Percentiles rank a stretch among this genome's conserved stretches.
Evolutionary conservation across 2,329 filamentous ascomycete genomes (phyloP).

Genomic region (Spiromastix sp.): DNA sequence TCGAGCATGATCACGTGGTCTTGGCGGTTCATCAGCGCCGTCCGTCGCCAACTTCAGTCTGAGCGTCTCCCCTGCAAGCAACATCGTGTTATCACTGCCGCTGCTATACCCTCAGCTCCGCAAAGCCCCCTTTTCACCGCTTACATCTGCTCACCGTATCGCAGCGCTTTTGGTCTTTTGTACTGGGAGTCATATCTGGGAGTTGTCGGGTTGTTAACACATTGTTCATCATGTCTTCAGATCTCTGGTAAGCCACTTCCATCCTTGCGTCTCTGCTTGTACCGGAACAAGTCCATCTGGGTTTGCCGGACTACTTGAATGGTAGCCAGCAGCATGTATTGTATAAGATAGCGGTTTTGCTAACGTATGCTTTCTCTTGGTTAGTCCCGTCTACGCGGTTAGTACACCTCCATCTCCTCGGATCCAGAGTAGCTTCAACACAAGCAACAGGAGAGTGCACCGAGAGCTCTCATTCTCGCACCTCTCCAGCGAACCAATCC

Average conservation of each 20-base stretch:
- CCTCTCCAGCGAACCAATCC: background rate
- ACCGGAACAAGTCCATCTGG: background rate
- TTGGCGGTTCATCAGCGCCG: too few species aligned
- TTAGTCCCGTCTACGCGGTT: slow-evolving; percentile 96
- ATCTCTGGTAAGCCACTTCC: slow-evolving; percentile 78
- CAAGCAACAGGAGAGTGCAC: background rate
- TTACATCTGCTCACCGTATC: too few species aligned
- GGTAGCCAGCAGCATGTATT: slow-evolving; percentile 18
- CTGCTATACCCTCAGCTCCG: too few species aligned
- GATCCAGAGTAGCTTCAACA: too few species aligned
- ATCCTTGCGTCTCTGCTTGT: slow-evolving; percentile 18
- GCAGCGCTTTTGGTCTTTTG: too few species aligned
- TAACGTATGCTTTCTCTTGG: slow-evolving; percentile 17
- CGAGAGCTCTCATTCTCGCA: background rate
- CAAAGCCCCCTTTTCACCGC: too few species aligned
- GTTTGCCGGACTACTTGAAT: background rate
- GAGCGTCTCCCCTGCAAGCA: too few species aligned
- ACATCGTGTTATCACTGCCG: too few species aligned
- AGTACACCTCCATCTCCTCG: slow-evolving; percentile 46
- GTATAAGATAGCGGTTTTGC: background rate
- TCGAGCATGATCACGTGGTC: too few species aligned
- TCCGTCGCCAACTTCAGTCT: too few species aligned
- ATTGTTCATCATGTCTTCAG: slow-evolving; percentile 69
- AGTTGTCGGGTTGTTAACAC: too few species aligned
- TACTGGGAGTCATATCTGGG: too few species aligned